Evolutionary conservation across 345 rosid genomes (phyloP).

Genomic region (Gossypium australe): DNA sequence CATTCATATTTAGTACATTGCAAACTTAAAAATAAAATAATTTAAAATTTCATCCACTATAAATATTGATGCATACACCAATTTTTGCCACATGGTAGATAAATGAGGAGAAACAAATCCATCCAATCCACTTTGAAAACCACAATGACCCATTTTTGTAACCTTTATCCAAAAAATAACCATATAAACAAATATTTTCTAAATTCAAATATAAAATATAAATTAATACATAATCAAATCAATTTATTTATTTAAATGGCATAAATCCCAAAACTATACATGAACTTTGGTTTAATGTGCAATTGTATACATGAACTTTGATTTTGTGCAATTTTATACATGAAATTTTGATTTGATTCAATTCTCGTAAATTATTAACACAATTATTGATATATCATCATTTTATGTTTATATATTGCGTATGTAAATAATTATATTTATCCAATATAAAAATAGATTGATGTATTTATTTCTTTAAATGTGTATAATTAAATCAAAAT

Average conservation of each 20-base stretch:
- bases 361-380: too few species aligned
- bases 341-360: too few species aligned
- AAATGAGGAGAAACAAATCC: neutral
- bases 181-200: neutral
- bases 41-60: neutral
- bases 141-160: neutral
- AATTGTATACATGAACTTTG: too few species aligned
- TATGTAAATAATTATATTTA: too few species aligned
- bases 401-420: too few species aligned
- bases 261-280: too few species aligned
- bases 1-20: neutral
- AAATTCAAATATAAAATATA: neutral
- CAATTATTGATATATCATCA: too few species aligned
- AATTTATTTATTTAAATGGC: neutral
- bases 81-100: neutral
- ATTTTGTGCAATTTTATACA: too few species aligned
- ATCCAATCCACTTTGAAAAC: neutral
- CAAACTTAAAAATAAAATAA: neutral
- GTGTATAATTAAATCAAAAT: too few species aligned
- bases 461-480: too few species aligned
- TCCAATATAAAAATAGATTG: too few species aligned
- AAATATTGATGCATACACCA: neutral
- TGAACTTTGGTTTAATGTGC: too few species aligned
- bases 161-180: neutral
- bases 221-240: neutral